Conservation (phyloP, 2,329 filamentous ascomycete species). For the Hypoxylon sp. region DNA sequence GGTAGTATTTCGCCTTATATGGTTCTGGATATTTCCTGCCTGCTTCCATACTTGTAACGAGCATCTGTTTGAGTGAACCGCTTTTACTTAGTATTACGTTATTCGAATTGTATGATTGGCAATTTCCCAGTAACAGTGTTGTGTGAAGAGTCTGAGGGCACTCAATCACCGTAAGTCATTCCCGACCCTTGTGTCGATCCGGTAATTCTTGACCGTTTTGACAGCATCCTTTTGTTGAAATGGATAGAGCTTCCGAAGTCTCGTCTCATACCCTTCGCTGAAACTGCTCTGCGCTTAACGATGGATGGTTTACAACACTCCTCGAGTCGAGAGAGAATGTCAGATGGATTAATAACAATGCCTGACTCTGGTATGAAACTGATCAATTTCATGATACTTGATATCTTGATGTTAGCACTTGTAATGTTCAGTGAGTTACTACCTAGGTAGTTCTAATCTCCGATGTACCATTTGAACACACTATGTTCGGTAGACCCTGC, state of each 20-base stretch:
- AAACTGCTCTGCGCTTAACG: constrained; percentile 33
- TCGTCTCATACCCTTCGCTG: constrained; percentile 27
- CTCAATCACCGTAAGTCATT: constrained; percentile 30
- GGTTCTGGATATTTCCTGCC: neutral
- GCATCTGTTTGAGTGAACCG: neutral
- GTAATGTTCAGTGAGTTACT: neutral
- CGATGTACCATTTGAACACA: constrained; percentile 7
- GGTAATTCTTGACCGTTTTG: constrained; percentile 33
- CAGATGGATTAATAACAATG: neutral
- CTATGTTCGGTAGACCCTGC: neutral
- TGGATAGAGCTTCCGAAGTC: constrained; percentile 15
- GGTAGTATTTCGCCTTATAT: neutral
- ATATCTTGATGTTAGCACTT: constrained; percentile 8
- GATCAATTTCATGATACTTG: constrained; percentile 1
- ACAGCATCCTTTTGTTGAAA: neutral
- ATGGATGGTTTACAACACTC: constrained; percentile 4
- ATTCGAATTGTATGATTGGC: neutral
- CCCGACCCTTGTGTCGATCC: constrained; percentile 26
- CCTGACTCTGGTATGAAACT: constrained; percentile 14
- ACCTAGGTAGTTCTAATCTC: constrained; percentile 12
- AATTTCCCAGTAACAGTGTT: neutral
- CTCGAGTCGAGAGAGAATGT: neutral
- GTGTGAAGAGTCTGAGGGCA: neutral
- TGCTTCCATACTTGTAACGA: neutral
- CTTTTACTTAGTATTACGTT: neutral